Conservation (phyloP, 176 grass and related monocot species). For the Oryza rufipogon region DNA sequence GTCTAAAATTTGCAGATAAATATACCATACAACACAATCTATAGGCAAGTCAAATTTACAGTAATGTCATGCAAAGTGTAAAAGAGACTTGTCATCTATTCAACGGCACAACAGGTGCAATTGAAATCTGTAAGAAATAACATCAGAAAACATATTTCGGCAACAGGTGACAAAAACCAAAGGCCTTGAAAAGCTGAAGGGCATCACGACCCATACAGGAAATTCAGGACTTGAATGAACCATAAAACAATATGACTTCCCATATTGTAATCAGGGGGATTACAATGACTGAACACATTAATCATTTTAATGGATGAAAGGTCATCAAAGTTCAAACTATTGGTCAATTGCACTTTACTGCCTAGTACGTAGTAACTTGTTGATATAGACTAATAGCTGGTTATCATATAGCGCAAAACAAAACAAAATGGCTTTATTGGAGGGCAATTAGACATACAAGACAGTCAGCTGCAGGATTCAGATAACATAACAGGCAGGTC, state of each 20-base stretch:
- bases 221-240: no score
- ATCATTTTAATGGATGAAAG: neutral
- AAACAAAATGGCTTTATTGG: neutral
- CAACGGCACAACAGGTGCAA: neutral
- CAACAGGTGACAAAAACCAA: neutral
- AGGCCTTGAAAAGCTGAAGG: neutral
- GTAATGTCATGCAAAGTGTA: neutral
- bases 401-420: neutral
- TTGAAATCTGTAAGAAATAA: neutral
- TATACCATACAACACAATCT: neutral
- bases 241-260: neutral
- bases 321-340: neutral
- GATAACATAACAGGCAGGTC: neutral
- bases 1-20: neutral
- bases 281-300: neutral
- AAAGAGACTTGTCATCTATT: neutral
- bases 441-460: neutral
- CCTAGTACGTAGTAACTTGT: neutral
- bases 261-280: neutral
- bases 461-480: neutral
- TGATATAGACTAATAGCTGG: neutral
- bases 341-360: neutral
- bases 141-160: neutral
- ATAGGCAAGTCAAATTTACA: neutral
- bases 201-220: neutral